Evolutionary conservation across 2,329 filamentous ascomycete genomes (phyloP), one percentile per base, ranked within the genome.

Genomic region (Didymosphaeria variabile): DNA sequence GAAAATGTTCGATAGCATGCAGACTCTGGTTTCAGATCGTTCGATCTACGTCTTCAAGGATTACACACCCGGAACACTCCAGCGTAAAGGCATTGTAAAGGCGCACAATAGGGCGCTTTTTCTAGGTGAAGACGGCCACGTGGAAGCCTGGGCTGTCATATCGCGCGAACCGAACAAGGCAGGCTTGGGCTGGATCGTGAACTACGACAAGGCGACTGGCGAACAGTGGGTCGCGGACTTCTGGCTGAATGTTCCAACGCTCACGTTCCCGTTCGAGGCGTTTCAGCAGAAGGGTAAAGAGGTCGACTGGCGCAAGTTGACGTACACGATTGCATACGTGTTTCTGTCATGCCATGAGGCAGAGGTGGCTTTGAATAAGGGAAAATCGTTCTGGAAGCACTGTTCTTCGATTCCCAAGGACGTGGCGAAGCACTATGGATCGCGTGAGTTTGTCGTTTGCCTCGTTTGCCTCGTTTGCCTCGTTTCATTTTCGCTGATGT

Each of bases 311-410:
- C 50, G 50, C 2, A 53, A 53, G 34, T 29, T 53, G 34, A 19
- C 26, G 34, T 53, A 53, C 21, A 36, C 23, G 13, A 29, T 53
- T n/a, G 50, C 34, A 9, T 53, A 53, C 50, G 23, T 53, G 21
- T 40, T 42, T 36, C 36, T 53, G 5, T 29, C 5, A 6, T 40
- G 21, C 8, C 21, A 12, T 5, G 50, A 40, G 21, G 34, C 34
- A 13, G 34, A 53, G 12, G 36, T 40, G 34, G 50, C 50, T n/a
- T 19, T 53, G 12, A 53, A 53, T 17, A 36, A 42, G 12, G 36
- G 19, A 5, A 29, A 15, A 9, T 23, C 19, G 6, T 17, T 53
- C 34, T 29, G 15, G 7, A 42, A 42, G 9, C 50, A 53, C 19
- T 42, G 40, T 19, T 10, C 23, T 6, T 40, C 21, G 2, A 40